These are phyloP conservation scores for Herpotrichia juniperi DNA, from an alignment of 2,329 filamentous ascomycete genomes.

Conservation along the genomic window DNA sequence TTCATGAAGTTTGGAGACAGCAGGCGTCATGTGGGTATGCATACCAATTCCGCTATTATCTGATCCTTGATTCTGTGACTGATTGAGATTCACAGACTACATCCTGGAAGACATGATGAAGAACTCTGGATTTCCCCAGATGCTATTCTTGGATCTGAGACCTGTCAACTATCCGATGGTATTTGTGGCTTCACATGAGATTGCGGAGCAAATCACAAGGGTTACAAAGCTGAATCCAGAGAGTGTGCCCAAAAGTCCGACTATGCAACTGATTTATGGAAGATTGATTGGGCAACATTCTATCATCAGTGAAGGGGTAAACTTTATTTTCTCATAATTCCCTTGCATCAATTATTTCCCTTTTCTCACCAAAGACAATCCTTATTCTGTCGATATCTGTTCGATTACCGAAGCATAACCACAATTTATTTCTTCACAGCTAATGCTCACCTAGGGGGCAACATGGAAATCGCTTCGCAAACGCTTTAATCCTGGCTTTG, in stretches of 20 bases:
- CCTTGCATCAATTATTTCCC: no score
- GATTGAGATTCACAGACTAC: slow-evolving; percentile 33
- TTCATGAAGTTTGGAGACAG: slow-evolving; percentile 32
- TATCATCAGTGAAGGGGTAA: slow-evolving; percentile 31
- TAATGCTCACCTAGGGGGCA: slow-evolving; percentile 21
- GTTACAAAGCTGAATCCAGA: slow-evolving; percentile 34
- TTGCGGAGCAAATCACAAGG: slow-evolving; percentile 43
- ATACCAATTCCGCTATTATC: not conserved
- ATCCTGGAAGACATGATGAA: slow-evolving; percentile 36
- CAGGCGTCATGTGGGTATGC: slow-evolving; percentile 34
- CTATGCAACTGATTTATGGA: slow-evolving; percentile 23
- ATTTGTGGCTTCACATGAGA: slow-evolving; percentile 35
- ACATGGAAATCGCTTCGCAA: slow-evolving; percentile 44
- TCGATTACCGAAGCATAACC: not conserved
- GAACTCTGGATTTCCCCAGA: slow-evolving; percentile 29
- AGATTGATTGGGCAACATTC: slow-evolving; percentile 35
- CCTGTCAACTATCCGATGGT: slow-evolving; percentile 32
- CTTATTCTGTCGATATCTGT: not conserved
- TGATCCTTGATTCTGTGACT: not conserved
- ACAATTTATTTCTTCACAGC: no score
- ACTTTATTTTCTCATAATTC: no score
- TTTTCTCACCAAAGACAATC: not conserved
- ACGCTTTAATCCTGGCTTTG: slow-evolving; percentile 47
- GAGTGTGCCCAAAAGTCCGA: slow-evolving; percentile 42
- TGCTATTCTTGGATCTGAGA: slow-evolving; percentile 38